Percentiles rank a stretch among this genome's conserved stretches.
These are phyloP conservation scores for Verticillium albo-atrum DNA, from an alignment of 2,329 filamentous ascomycete genomes.

Conservation along the genomic window DNA sequence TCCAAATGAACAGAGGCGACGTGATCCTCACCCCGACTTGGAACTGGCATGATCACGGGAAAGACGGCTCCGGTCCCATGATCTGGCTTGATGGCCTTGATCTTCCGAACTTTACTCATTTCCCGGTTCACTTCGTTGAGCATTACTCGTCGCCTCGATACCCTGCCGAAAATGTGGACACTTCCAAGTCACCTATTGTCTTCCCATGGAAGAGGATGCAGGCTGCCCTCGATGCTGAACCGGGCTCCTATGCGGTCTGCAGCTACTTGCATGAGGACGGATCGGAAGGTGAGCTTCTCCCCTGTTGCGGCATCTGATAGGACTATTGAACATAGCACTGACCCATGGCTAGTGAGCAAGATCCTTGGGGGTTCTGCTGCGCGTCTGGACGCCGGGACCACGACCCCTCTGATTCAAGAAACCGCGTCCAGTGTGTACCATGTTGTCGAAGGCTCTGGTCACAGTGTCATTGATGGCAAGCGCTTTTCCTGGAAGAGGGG, in stretches of 20 bases:
- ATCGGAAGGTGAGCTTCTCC: slow-evolving; percentile 18
- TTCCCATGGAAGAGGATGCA: slow-evolving; percentile 46
- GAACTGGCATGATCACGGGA: slow-evolving; percentile 54
- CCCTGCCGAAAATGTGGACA: slow-evolving; percentile 33
- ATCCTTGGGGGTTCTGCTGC: slow-evolving; percentile 44
- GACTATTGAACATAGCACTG: not conserved
- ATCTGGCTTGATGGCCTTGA: slow-evolving; percentile 54
- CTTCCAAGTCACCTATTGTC: slow-evolving; percentile 32
- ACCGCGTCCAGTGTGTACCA: slow-evolving; percentile 50
- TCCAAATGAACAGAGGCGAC: slow-evolving; percentile 45
- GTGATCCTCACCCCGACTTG: slow-evolving; percentile 51
- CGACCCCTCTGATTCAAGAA: slow-evolving; percentile 36
- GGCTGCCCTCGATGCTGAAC: slow-evolving; percentile 27
- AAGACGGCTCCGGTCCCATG: slow-evolving; percentile 46
- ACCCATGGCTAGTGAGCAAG: slow-evolving; percentile 28
- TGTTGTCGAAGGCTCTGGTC: slow-evolving; percentile 41
- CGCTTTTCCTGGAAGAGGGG: slow-evolving; percentile 38
- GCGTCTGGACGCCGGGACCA: slow-evolving; percentile 29
- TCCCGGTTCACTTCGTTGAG: slow-evolving; percentile 49
- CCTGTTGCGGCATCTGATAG: not conserved
- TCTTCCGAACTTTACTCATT: slow-evolving; percentile 43
- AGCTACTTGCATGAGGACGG: slow-evolving; percentile 28
- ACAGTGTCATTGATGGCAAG: slow-evolving; percentile 31
- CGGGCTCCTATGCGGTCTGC: slow-evolving; percentile 20
- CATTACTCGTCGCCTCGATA: slow-evolving; percentile 39